Base-by-base conservation (phyloP, 768 basidiomycete genomes). In the Tricholoma sp. region DNA sequence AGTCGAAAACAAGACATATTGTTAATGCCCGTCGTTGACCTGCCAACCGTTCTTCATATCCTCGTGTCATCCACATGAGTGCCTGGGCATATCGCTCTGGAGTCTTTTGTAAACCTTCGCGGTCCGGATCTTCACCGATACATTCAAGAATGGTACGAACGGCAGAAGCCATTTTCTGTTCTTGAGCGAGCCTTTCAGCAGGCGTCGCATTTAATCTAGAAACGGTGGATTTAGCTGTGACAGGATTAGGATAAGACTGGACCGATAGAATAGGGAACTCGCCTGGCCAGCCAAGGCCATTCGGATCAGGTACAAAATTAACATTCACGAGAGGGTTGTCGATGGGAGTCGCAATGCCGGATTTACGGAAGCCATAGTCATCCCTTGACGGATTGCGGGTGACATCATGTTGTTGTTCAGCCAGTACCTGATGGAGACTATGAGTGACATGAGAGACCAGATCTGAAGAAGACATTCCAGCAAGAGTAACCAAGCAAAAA, bases 41-140 rank as follows among this genome's bases (percentile, higher is more conserved):
- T 73, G 87, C 84, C 61, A 99, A 74, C 61, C 92, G 84, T 69
- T 98, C 95, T 70, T 98, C 97, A 72, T 99, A 99, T 9, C 97
- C 97, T 68, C 89, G 86, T 33, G 97, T 98, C 95, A 98, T 97
- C 94, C 94, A 98, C 80, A 99, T 83, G 53, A 99, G 77, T 28
- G 97, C 94, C 73, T 98, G 91, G 20, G 95, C 94, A 72, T 97
- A 99, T 37, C 97, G 82, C 63, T 95, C 91, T 24, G 97, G 97
- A 1, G 97, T 99, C 66, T 86, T 84, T 53, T 88, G 74, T 18
- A 99, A 78, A 15, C 97, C 97, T 68, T 98, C 96, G 34, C 97
- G 82, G 70, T 92, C 85, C 5, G 97, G 97, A 74, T 98, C 97
- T 74, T 99, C 97, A 56, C 97, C 97, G 59, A 99, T 95, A 71